phyloP scores from a whole-genome alignment of 2,329 filamentous ascomycete genomes.

The Ceratocystis albifundus region DNA sequence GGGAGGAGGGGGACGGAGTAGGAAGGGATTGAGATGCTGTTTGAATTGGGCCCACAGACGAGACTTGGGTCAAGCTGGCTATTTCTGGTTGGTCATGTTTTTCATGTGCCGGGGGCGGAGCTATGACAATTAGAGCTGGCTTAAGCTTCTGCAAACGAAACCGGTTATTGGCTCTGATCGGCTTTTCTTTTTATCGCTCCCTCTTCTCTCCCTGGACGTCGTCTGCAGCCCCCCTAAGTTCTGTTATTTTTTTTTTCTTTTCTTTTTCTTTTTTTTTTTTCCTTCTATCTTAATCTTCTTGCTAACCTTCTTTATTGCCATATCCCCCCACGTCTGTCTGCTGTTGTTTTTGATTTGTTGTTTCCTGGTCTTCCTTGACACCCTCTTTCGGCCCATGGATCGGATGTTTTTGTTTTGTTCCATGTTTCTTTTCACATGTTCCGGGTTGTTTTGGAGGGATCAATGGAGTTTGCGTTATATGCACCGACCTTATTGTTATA shows the following conservation, averaged over 20 bases:
- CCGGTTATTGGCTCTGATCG: neutral
- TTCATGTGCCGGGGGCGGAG: no score
- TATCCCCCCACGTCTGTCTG: constrained; percentile 16
- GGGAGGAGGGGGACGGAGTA: neutral
- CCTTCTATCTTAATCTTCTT: constrained; percentile 12
- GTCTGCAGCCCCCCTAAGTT: neutral
- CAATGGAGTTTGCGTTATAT: constrained; percentile 21
- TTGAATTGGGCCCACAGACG: no score
- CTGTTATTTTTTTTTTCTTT: neutral
- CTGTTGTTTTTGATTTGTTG: constrained; percentile 12
- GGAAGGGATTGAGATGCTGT: no score
- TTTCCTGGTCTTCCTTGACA: constrained; percentile 10
- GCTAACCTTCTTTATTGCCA: constrained; percentile 19
- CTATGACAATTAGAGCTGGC: no score
- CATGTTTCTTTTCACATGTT: constrained; percentile 14
- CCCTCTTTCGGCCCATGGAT: constrained; percentile 13
- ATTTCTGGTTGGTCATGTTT: no score
- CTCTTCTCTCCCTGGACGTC: neutral
- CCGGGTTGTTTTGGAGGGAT: constrained; percentile 18
- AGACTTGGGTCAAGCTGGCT: no score
- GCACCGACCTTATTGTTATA: constrained; percentile 20
- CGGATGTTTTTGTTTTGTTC: constrained; percentile 16
- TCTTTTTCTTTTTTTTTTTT: neutral
- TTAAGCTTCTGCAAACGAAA: no score
- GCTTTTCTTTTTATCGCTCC: neutral